Evolutionary conservation across 2,329 filamentous ascomycete species (phyloP).

Genomic region (Alternaria tenuissima): DNA sequence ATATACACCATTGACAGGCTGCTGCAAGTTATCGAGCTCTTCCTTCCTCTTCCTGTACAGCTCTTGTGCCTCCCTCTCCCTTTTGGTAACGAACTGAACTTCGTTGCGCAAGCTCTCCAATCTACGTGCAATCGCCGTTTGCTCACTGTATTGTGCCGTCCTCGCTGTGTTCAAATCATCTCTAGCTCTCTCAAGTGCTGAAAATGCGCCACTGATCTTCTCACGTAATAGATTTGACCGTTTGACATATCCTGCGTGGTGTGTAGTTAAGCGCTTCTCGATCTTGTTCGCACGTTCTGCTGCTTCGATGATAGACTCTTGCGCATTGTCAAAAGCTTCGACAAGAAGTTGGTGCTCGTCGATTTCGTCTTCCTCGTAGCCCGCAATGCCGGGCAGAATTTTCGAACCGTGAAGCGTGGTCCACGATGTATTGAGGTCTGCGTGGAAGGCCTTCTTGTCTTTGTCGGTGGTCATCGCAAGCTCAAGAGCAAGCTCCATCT

Average conservation of each 20-base stretch:
- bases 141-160: constrained; percentile 79
- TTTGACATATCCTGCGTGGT: constrained; percentile 89
- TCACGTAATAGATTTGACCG: constrained; percentile 80
- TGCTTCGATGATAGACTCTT: constrained; percentile 74
- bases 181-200: constrained; percentile 76
- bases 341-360: constrained; percentile 72
- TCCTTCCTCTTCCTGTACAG: constrained; percentile 78
- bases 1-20: constrained; percentile 49
- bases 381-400: constrained; percentile 78
- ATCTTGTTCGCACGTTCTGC: constrained; percentile 86
- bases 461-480: constrained; percentile 61
- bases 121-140: constrained; percentile 75
- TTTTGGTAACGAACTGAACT: constrained; percentile 77
- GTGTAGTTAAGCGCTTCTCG: constrained; percentile 89
- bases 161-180: constrained; percentile 77
- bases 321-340: constrained; percentile 76
- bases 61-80: constrained; percentile 92
- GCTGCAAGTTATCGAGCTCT: constrained; percentile 72
- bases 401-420: constrained; percentile 57
- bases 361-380: constrained; percentile 79
- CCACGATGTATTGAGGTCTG: constrained; percentile 57
- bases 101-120: constrained; percentile 82
- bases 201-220: constrained; percentile 79
- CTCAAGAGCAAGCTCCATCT: constrained; percentile 78
- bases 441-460: constrained; percentile 57